These are phyloP conservation scores for Thymus mandschuricus DNA, from an alignment of 257 asterid genomes.

Conservation along the genomic window DNA sequence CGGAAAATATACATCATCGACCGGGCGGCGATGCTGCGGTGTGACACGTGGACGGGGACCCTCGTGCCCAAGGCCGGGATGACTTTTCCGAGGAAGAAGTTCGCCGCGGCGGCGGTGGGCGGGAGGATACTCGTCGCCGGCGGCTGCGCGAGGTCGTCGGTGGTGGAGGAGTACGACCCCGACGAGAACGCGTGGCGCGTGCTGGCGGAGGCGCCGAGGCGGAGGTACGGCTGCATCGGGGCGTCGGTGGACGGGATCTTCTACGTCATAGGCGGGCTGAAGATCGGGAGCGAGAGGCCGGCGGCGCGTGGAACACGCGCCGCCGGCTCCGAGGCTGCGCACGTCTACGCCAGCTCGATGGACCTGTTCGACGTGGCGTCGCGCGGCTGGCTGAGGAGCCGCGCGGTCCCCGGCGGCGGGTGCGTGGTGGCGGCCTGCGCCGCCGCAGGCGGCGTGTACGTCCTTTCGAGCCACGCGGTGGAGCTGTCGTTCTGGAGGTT, in stretches of 20 bases:
- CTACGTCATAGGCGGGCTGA: conserved; percentile 74
- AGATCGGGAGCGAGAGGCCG: conserved; percentile 39
- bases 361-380: conserved; percentile 70
- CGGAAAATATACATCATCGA: conserved; percentile 73
- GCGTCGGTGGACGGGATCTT: conserved; percentile 76
- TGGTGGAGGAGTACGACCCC: conserved; percentile 86
- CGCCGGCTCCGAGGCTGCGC: conserved; percentile 51
- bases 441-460: conserved; percentile 49
- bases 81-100: conserved; percentile 66
- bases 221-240: conserved; percentile 81
- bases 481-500: conserved; percentile 88
- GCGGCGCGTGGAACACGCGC: conserved; percentile 41
- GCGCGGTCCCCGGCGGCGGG: conserved; percentile 80
- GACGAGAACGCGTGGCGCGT: conserved; percentile 62
- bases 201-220: conserved; percentile 60
- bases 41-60: conserved; percentile 87
- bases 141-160: conserved; percentile 60
- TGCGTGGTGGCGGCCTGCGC: conserved; percentile 91
- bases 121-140: conserved; percentile 81
- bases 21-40: conserved; percentile 67
- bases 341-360: conserved; percentile 77
- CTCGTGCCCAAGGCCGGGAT: conserved; percentile 59
- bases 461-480: conserved; percentile 86
- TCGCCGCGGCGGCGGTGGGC: conserved; percentile 67
- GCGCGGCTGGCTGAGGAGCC: conserved; percentile 70